Evolutionary conservation across 2,329 filamentous ascomycete genomes (phyloP), one percentile per base, ranked within the genome.

Genomic region (Pseudogymnoascus sp.): DNA sequence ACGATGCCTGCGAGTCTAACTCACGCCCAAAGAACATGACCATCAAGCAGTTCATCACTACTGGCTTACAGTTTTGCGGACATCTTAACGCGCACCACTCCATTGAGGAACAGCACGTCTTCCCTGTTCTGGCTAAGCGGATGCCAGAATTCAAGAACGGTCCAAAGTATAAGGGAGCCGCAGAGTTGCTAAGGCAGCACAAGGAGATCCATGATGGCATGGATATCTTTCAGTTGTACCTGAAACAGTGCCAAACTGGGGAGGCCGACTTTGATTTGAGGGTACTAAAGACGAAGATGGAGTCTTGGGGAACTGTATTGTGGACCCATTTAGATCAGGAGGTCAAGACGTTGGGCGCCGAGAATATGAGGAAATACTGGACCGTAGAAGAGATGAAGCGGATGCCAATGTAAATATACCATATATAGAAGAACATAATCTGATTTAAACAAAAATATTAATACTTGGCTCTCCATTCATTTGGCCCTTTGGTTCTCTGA

Each of bases 341-440:
- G 79, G 91, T 96, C 6, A 77, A 79, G 73, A 83, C 88, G 66
- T 74, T 96, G 33, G 84, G 87, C 1, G 91, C 91, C 47, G 89
- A 94, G 73, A 95, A 93, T 72, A 96, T 96, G 92, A 81, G 90
- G 67, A 84, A 79, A 73, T 92, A 89, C 73, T 96, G 90, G 89
- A 88, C 79, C 0, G 67, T 85, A 63, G 84, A 89, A 54, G 92
- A 96, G 79, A 86, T 96, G 73, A 77, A 74, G 72, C 74, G 76
- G 59, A 80, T 94, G 76, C 85, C 83, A 0, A 90, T 92, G 77
- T 92, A 72, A 74, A 33, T 54, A 54, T 21, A 11, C 29, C 10
- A 54, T 54, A 35, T 58, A 44, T 29, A 33, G 40, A 50, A 24
- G 21, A 60, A 24, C 7, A 44, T 58, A 24, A 33, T 58, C n/a